A percentile compares a stretch with the other conserved stretches of the same genome.
Conservation (phyloP, 1,284 basidiomycete species). For the Peniophora sp. region DNA sequence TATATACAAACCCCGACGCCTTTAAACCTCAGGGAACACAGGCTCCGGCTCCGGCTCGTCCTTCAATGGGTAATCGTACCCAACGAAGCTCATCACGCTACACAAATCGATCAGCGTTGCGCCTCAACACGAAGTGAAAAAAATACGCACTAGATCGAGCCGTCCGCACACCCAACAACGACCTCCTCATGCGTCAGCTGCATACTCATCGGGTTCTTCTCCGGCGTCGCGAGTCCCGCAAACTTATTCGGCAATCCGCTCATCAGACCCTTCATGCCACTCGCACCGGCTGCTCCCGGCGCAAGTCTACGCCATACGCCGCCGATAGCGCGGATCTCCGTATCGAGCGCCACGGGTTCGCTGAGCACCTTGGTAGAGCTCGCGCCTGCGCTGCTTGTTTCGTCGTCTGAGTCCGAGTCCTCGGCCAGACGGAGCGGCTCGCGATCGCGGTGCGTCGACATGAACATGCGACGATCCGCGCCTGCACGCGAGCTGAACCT, state of each 20-base stretch:
- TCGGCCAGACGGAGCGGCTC: slow-evolving; percentile 15
- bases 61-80: slow-evolving; percentile 41
- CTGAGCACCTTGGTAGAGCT: slow-evolving; percentile 12
- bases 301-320: slow-evolving; percentile 67
- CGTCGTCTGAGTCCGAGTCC: slow-evolving; percentile 14
- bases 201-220: slow-evolving; percentile 87
- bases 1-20: no score
- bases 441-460: slow-evolving; percentile 69
- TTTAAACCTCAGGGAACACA: no score
- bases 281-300: slow-evolving; percentile 23
- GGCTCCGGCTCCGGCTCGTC: no score
- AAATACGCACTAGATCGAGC: slow-evolving; percentile 73
- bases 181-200: slow-evolving; percentile 81
- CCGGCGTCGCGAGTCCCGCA: slow-evolving; percentile 65
- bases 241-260: slow-evolving; percentile 60
- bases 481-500: slow-evolving; percentile 76
- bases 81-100: slow-evolving; percentile 72
- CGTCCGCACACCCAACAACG: slow-evolving; percentile 79
- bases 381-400: slow-evolving; percentile 12
- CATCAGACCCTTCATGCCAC: slow-evolving; percentile 45
- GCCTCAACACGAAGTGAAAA: slow-evolving; percentile 4
- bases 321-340: slow-evolving; percentile 48
- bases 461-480: slow-evolving; percentile 71
- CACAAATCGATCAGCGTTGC: slow-evolving; percentile 4
- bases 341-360: slow-evolving; percentile 45